Base-by-base conservation (phyloP, 192 early-diverging fungal genomes). In the Linnemannia schmuckeri region DNA sequence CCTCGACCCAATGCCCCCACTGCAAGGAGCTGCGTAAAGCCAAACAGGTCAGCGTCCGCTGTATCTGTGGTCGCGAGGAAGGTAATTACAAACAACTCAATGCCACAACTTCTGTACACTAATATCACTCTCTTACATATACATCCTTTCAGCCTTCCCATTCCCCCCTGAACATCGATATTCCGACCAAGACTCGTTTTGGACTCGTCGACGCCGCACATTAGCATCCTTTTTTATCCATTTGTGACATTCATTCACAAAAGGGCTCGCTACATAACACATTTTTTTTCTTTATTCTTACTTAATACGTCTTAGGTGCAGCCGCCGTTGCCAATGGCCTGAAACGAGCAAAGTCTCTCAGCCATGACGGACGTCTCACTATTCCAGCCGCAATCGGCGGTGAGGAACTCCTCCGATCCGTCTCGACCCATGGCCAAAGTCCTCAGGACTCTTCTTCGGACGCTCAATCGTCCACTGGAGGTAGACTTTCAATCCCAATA, bases 21-120 rank as follows among this genome's bases (percentile, higher is more conserved):
- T 96, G 95, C 81, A 94, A 94, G 30, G 91, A 93, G 79, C 88
- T 93, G 71, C 92, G 95, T 73, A 91, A 90, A 76, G 92, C 92
- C 40, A 88, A 92, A 41, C 93, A 93, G 78, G 88, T 92, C 24
- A 94, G 94, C 80, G 94, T 93, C 10, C 95, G 95, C 79, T 96
- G 95, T 70, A 92, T 92, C 41, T 96, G 95, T 80, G 87, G 88
- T 18, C 82, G 87, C 40, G 83, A 81, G 54, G 81, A 88, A 85
- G 87, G 79, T 81, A 87, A 18, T 8, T 20, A 18, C 55, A 6
- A 52, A n/a, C 55, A 10, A 44, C 17, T 52, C 49, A 18, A 52
- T 49, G 47, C 47, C n/a, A 61, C 55, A 61, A 6, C n/a, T 9
- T 9, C 13, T 13, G 15, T 24, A 61, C 18, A 42, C 33, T 5